Evolutionary conservation across 2,329 filamentous ascomycete species (phyloP), one percentile per base, ranked within the genome.

Genomic region (Cladophialophora psammophila): DNA sequence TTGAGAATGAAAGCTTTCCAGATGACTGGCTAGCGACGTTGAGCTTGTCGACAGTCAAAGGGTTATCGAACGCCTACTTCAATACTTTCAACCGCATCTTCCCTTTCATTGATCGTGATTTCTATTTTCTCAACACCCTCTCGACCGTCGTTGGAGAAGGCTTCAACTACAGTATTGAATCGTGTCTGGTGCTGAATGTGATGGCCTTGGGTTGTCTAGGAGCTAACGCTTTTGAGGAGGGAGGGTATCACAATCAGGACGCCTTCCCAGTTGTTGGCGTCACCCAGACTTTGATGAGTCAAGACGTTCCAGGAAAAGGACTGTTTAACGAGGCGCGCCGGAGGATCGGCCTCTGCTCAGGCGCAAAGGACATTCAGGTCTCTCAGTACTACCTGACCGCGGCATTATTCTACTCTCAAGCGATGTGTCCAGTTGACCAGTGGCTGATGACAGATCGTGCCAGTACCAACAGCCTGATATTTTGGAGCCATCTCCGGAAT

Each of bases 281-380:
- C 31, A 71, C 65, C 70, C 74, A 72, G 34, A 74, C 72, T 26
- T 77, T 79, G 18, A n/a, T n/a, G n/a, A n/a, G n/a, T n/a, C n/a
- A n/a, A n/a, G n/a, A n/a, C n/a, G n/a, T n/a, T n/a, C n/a, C n/a
- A n/a, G 84, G 84, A 0, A 69, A 85, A 42, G 80, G 79, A n/a
- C 85, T 85, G 67, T 84, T 85, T 74, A 85, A 86, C 63, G 83
- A 85, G 71, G 82, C 83, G 7, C 80, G 84, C n/a, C 80, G 80
- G 63, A 80, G 83, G 5, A 80, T 84, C 69, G 84, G 84, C 1
- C 84, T 85, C 67, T 74, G 84, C 70, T 82, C 83, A 77, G 81
- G 79, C 60, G 80, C 81, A 63, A 83, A 82, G 38, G 80, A 83
- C 55, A 70, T 85, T 3, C 82, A 82, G 69, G 80, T 80, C 34